Conservation (phyloP, 371 early-diverging fungal genomes). For the Zancudomyces culisetae region DNA sequence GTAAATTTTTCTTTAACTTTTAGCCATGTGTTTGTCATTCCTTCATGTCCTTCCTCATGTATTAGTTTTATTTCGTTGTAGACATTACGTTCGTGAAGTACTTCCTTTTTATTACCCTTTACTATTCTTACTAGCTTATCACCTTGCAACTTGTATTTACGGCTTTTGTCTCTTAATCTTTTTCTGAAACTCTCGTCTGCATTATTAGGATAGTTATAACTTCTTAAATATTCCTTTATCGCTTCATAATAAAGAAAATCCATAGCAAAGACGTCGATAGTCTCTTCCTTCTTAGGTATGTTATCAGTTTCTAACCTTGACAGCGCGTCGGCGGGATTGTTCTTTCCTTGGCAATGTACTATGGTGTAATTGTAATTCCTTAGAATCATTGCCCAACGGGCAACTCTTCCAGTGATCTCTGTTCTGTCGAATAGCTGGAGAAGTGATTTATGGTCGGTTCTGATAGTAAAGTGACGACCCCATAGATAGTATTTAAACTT, state of each 20-base stretch:
- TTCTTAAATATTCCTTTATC: not conserved
- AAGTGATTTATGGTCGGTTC: not conserved
- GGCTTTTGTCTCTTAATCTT: not conserved
- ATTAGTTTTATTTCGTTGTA: not conserved
- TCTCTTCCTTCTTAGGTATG: not conserved
- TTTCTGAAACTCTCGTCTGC: not conserved
- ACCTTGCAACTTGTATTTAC: not conserved
- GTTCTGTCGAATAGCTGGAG: not conserved
- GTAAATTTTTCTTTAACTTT: not conserved
- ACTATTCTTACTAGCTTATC: not conserved
- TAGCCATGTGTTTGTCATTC: not conserved
- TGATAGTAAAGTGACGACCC: not conserved
- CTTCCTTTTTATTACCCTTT: not conserved
- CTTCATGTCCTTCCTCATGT: not conserved
- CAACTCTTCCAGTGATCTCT: not conserved
- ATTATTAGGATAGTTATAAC: not conserved
- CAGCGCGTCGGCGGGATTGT: constrained; percentile 4
- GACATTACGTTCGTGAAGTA: not conserved
- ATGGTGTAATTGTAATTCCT: constrained; percentile 1
- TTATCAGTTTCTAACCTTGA: too few species aligned
- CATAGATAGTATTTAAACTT: not conserved
- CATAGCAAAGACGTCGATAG: not conserved
- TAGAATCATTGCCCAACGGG: not conserved
- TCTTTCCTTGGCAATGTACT: not conserved
- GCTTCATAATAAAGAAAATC: not conserved